Conservation (phyloP, 2,329 filamentous ascomycete species). For the Leptographium lundbergii region DNA sequence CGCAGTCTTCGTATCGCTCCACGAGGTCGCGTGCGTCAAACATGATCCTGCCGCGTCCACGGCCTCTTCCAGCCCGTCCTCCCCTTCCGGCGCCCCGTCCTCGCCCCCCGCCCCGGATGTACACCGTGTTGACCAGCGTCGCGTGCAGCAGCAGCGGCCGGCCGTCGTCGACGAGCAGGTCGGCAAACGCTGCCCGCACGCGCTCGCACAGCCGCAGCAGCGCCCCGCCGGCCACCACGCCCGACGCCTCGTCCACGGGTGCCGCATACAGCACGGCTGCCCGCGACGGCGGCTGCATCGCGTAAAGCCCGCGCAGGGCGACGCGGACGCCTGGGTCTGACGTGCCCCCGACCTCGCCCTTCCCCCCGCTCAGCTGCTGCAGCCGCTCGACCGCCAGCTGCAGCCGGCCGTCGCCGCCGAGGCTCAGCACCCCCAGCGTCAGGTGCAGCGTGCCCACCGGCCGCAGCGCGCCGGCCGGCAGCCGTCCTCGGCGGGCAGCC, state of each 20-base stretch:
- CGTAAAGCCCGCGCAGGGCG: conserved; percentile 40
- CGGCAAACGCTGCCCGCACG: conserved; percentile 42
- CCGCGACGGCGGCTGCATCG: conserved; percentile 44
- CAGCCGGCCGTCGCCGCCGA: conserved; percentile 33
- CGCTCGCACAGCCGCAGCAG: conserved; percentile 45
- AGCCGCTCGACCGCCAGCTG: conserved; percentile 29
- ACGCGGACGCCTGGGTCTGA: conserved; percentile 15
- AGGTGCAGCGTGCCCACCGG: conserved; percentile 73
- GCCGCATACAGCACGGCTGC: conserved; percentile 53
- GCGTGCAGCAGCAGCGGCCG: conserved; percentile 66
- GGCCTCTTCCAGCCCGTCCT: conserved; percentile 14
- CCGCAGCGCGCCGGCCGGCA: conserved; percentile 57
- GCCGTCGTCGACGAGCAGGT: conserved; percentile 43
- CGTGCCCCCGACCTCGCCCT: neutral
- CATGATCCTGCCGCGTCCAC: conserved; percentile 21
- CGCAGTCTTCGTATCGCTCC: conserved; percentile 47
- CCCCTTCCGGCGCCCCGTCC: conserved; percentile 10
- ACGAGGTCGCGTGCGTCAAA: conserved; percentile 44
- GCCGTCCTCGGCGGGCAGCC: conserved; percentile 8
- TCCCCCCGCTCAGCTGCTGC: conserved; percentile 22
- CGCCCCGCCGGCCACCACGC: conserved; percentile 36
- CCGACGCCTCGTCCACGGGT: conserved; percentile 41
- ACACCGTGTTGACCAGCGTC: conserved; percentile 77
- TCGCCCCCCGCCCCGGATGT: conserved; percentile 36
- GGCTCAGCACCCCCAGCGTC: conserved; percentile 76